Percentiles rank a stretch among this genome's conserved stretches.
These are phyloP conservation scores for Daldinia sp. DNA, from an alignment of 2,329 filamentous ascomycete species.

Conservation along the genomic window DNA sequence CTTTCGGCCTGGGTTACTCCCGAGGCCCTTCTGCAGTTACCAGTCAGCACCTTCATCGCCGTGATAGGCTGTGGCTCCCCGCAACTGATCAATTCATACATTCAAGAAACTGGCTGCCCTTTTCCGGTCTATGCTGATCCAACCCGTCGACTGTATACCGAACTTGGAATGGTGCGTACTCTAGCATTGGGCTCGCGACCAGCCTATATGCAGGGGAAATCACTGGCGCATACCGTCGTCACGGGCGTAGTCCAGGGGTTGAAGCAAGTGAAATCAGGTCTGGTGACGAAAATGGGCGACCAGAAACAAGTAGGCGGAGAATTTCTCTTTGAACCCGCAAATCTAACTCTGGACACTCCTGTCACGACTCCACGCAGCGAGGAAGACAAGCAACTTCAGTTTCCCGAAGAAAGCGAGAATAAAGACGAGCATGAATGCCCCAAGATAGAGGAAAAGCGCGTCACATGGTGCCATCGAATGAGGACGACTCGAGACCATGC, in stretches of 20 bases:
- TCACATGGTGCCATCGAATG: conserved; percentile 87
- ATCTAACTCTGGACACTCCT: conserved; percentile 53
- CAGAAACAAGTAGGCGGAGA: conserved; percentile 77
- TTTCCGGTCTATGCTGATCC: conserved; percentile 85
- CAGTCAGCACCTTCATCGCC: conserved; percentile 68
- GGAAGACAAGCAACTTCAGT: conserved; percentile 23
- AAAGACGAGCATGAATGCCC: conserved; percentile 10
- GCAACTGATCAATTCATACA: conserved; percentile 72
- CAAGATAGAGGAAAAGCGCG: conserved; percentile 60
- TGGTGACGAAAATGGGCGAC: conserved; percentile 71
- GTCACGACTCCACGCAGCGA: conserved; percentile 52
- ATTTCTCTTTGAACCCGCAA: conserved; percentile 73
- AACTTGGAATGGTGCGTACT: conserved; percentile 74
- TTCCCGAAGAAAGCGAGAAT: conserved; percentile 18
- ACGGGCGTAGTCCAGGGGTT: conserved; percentile 67
- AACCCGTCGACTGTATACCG: conserved; percentile 68
- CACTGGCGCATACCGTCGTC: conserved; percentile 58
- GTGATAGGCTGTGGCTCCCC: conserved; percentile 78
- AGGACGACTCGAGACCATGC: conserved; percentile 78
- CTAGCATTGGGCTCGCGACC: conserved; percentile 67
- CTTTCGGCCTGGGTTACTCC: conserved; percentile 67
- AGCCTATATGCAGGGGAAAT: conserved; percentile 66
- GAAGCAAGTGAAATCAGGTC: conserved; percentile 62
- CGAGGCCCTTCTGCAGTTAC: conserved; percentile 58
- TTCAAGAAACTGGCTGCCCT: conserved; percentile 66